These are phyloP conservation scores for Penicillium sp. DNA, from an alignment of 2,329 filamentous ascomycete species.

Conservation along the genomic window DNA sequence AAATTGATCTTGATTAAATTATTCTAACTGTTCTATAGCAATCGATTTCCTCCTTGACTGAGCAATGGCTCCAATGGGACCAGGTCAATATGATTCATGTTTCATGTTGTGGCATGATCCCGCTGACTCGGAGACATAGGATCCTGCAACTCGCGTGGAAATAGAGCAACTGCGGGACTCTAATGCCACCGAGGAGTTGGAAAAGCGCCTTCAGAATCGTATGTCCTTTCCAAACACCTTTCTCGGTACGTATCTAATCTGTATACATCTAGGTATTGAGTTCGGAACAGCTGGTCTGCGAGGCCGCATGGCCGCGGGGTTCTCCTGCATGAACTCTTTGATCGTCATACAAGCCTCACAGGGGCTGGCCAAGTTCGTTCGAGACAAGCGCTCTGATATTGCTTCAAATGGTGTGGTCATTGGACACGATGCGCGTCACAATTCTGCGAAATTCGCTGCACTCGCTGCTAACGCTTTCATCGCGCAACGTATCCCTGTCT, in stretches of 20 bases:
- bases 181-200: slow-evolving; percentile 50
- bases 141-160: slow-evolving; percentile 54
- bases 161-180: slow-evolving; percentile 53
- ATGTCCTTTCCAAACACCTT: slow-evolving; percentile 13
- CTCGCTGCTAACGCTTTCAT: slow-evolving; percentile 62
- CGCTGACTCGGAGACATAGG: slow-evolving; percentile 32
- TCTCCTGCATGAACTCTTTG: slow-evolving; percentile 60
- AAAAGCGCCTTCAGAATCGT: slow-evolving; percentile 54
- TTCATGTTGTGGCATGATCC: slow-evolving; percentile 18
- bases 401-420: slow-evolving; percentile 56
- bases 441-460: slow-evolving; percentile 61
- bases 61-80: slow-evolving; percentile 61
- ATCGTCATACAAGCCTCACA: slow-evolving; percentile 65
- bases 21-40: slow-evolving; percentile 27
- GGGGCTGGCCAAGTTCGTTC: slow-evolving; percentile 62
- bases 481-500: slow-evolving; percentile 58
- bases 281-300: slow-evolving; percentile 64
- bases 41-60: slow-evolving; percentile 44
- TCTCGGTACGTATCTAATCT: slow-evolving; percentile 7
- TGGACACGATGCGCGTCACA: slow-evolving; percentile 63
- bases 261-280: slow-evolving; percentile 48
- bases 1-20: not conserved
- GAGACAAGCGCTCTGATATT: slow-evolving; percentile 45
- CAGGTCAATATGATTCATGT: slow-evolving; percentile 35
- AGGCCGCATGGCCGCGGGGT: slow-evolving; percentile 65